Evolutionary conservation across 345 rosid genomes (phyloP).

Genomic region (Dovyalis caffra): DNA sequence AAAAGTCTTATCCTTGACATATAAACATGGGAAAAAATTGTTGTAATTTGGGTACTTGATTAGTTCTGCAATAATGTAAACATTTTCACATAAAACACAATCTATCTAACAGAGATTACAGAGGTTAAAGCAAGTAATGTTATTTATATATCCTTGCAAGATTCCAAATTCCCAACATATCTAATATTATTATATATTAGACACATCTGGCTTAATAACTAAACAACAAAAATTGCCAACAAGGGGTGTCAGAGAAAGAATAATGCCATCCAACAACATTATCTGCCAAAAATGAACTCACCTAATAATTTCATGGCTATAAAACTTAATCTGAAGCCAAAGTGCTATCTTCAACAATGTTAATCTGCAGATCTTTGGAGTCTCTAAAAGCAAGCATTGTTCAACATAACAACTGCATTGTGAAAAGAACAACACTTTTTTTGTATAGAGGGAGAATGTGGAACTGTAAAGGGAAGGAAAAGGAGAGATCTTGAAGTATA

Average conservation of each 20-base stretch:
- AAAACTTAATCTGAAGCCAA: no score
- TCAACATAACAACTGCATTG: no score
- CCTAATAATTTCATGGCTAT: neutral
- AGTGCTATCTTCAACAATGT: neutral
- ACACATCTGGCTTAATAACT: neutral
- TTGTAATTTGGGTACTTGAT: no score
- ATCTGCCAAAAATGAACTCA: neutral
- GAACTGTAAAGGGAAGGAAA: no score
- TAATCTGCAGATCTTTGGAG: neutral
- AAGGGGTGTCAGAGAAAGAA: neutral
- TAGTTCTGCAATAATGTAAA: no score
- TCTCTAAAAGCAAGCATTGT: no score
- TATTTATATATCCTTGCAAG: neutral
- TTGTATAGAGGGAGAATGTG: no score
- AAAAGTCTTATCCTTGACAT: no score
- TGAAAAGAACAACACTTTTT: no score
- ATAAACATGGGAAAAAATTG: no score
- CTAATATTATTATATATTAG: neutral
- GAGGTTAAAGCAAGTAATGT: neutral
- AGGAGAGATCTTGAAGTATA: no score
- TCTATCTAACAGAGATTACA: neutral
- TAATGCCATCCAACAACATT: neutral
- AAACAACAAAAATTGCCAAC: neutral
- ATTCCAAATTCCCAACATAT: slow-evolving; percentile 1
- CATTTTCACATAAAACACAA: no score